Percentiles rank a stretch among this genome's conserved stretches.
Evolutionary conservation across 441 rosid genomes (phyloP).

Genomic region (Populus tomentosa): DNA sequence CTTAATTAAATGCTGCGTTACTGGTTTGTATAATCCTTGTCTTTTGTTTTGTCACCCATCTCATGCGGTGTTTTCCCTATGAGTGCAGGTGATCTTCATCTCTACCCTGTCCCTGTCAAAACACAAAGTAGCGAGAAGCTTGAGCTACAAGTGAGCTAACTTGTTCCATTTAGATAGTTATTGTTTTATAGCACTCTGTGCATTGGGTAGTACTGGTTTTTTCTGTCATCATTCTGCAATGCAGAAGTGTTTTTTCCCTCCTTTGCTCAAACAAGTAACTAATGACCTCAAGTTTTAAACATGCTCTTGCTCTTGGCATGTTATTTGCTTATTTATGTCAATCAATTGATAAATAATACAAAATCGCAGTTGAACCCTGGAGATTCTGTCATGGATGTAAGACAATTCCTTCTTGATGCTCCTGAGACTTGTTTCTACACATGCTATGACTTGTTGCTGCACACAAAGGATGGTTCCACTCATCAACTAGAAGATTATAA

Average conservation of each 20-base stretch:
- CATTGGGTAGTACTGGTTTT: background rate
- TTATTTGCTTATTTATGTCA: background rate
- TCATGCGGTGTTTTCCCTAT: slow-evolving; percentile 9
- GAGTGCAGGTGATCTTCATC: slow-evolving; percentile 78
- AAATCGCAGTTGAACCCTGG: slow-evolving; percentile 87
- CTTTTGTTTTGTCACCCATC: background rate
- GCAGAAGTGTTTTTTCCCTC: background rate
- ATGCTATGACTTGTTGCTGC: slow-evolving; percentile 83
- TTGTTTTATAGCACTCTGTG: background rate
- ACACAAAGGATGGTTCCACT: slow-evolving; percentile 71
- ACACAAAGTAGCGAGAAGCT: slow-evolving; percentile 82
- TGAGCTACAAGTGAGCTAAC: slow-evolving; percentile 72
- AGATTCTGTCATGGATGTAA: slow-evolving; percentile 95
- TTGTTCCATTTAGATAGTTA: background rate
- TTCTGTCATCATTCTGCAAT: background rate
- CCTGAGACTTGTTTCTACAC: slow-evolving; percentile 93
- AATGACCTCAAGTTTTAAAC: background rate
- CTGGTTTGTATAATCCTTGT: background rate
- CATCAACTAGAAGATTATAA: slow-evolving; percentile 91
- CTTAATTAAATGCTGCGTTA: background rate
- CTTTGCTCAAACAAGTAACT: no score
- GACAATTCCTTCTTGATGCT: slow-evolving; percentile 97
- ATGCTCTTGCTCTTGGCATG: background rate
- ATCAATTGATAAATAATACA: background rate
- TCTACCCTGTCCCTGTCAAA: slow-evolving; percentile 80